Evolutionary conservation across 2,329 filamentous ascomycete genomes (phyloP), one percentile per base, ranked within the genome.

Genomic region (Geosmithia flava): DNA sequence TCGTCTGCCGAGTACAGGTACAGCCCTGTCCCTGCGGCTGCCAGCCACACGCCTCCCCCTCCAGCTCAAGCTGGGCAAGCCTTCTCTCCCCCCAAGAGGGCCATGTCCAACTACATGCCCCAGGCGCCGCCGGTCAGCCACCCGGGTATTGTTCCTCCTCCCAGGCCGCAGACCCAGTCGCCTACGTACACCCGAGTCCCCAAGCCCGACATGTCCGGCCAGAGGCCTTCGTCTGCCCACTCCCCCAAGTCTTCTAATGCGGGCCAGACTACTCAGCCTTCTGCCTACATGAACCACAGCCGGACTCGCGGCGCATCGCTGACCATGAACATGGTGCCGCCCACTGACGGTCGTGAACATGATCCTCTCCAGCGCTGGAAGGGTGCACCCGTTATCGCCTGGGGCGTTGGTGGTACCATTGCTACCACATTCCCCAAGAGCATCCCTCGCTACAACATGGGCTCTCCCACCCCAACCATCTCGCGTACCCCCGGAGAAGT

Each of bases 301-400:
- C 68, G 75, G 19, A 63, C 68, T 13, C 68, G 78, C 47, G 75
- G 72, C 1, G 67, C 73, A 47, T 81, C 78, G 3, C 67, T 78
- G 48, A 69, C 66, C 27, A 62, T 81, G 46, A 78, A 78, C 54
- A 71, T 81, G 53, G 70, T 83, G 39, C 67, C 75, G 8, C 81
- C 81, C 1, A 81, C 74, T 1, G 80, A 85, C 60, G 81, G 81
- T 1, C 75, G 77, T 19, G 78, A 85, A 57, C 67, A 80, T 17
- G 93, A 98, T 66, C 80, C 83, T 2, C 69, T 98, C 7, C 77
- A 95, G 61, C 76, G 93, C 54, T 98, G 93, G 93, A 89, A 85
- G 66, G 94, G 94, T 3, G 77, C 80, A 13, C 93, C 94, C 0
- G 76, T 95, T 13, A 83, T 97, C 58, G 78, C 78, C 1, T 98